Evolutionary conservation across 23 red algal genomes (phyloP).

Genomic region (Pyropia haitanensis): DNA sequence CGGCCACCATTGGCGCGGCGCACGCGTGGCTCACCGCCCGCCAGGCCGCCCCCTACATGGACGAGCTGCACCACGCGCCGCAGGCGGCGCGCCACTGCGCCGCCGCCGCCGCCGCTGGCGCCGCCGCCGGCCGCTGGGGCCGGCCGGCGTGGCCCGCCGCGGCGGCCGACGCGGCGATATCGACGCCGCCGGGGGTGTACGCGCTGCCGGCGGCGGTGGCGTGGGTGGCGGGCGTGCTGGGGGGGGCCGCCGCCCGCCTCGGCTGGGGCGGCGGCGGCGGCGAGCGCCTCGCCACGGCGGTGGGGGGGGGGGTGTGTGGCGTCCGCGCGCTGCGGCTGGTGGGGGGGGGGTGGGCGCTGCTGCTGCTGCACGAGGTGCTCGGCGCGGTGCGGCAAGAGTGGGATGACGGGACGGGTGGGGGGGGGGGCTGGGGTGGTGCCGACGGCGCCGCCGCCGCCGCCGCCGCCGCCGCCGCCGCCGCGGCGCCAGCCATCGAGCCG

Average conservation of each 20-base stretch:
- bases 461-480: too few relatives aligned
- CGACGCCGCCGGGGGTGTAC: slow-evolving; percentile 56
- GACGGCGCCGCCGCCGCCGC: too few relatives aligned
- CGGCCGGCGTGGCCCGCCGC: not conserved
- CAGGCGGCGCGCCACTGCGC: slow-evolving; percentile 47
- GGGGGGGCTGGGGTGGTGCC: too few relatives aligned
- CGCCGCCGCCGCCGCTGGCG: not conserved
- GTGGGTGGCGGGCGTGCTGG: too few relatives aligned
- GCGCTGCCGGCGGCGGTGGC: slow-evolving; percentile 9
- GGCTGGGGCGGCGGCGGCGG: too few relatives aligned
- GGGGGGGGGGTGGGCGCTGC: not conserved
- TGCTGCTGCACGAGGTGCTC: slow-evolving; percentile 1
- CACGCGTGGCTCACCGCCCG: slow-evolving; percentile 24
- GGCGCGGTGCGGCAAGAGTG: too few relatives aligned
- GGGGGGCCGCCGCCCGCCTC: too few relatives aligned
- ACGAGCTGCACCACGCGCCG: slow-evolving; percentile 68
- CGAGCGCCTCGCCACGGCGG: too few relatives aligned
- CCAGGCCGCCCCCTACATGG: slow-evolving; percentile 68
- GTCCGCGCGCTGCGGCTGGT: not conserved
- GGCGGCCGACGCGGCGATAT: slow-evolving; percentile 26
- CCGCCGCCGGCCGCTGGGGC: not conserved
- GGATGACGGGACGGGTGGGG: too few relatives aligned
- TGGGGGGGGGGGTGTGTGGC: not conserved
- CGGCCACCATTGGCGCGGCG: not conserved
- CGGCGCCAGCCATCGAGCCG: too few relatives aligned